Evolutionary conservation across 371 early-diverging fungal genomes (phyloP), one percentile per base, ranked within the genome.

Genomic region (Mucor indicus): DNA sequence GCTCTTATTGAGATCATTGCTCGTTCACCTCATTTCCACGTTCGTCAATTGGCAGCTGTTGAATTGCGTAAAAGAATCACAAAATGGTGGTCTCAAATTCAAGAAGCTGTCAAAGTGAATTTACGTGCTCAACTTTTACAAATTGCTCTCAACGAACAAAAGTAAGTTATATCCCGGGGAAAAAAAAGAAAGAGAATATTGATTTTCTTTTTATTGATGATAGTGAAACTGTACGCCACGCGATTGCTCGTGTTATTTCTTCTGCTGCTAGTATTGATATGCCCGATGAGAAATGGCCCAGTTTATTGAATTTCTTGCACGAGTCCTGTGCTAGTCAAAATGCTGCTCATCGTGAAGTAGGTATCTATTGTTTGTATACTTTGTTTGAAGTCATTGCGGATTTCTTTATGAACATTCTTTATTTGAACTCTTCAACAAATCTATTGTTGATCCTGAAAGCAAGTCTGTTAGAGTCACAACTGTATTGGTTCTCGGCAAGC

Each of bases 31-130:
- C 75, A 83, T 22, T 64, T 67, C 40, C 75, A 75, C 57, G 72
- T 92, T 29, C 87, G 93, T 40, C 93, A 93, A 66, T 69, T 94
- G 30, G 90, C 93, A 23, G 89, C 93, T 6, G 92, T 94, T 24
- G 95, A 94, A 72, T 80, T 89, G 44, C 83, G 90, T 55, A 94
- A 94, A 59, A 83, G 86, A 55, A 71, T 87, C 22, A 47, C 80
- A 12, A 83, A 76, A 62, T 81, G 72, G 69, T 94, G 93, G 93
- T 62, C 62, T 13, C 72, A 83, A n/a, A 48, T 89, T 8, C 84
- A 79, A 36, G 76, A 58, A n/a, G 60, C 53, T 4, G 64, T 73
- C 11, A 72, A 82, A 48, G 69, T 60, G 13, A 57, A 62, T 29
- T 81, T 91, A 42, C 87, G 86, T 47, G 66, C 67, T 9, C 67